These are phyloP conservation scores for Tuber aestivum DNA, from an alignment of 495 filamentous ascomycete species.

Conservation along the genomic window DNA sequence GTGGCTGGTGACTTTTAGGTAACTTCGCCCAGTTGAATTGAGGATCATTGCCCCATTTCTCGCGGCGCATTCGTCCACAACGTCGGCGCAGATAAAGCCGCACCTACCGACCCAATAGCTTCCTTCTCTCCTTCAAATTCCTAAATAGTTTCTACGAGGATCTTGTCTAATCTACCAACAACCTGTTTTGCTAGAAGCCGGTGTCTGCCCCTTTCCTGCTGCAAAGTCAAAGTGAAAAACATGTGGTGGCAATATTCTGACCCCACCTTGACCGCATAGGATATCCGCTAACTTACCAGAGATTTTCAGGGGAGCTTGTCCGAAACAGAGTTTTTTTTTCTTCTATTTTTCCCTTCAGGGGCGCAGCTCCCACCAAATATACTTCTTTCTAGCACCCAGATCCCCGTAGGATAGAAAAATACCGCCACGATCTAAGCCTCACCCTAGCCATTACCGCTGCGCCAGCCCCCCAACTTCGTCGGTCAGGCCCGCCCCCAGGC, in stretches of 20 bases:
- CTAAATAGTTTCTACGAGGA: not conserved
- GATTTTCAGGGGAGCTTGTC: not conserved
- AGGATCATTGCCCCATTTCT: not conserved
- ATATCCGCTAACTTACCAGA: not conserved
- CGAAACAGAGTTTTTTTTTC: not conserved
- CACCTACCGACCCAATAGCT: no score
- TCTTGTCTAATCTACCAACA: not conserved
- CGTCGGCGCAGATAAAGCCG: not conserved
- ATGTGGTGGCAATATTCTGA: not conserved
- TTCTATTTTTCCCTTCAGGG: no score
- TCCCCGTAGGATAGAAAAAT: not conserved
- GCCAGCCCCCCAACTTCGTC: not conserved
- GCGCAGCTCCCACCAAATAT: not conserved
- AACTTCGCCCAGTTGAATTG: not conserved
- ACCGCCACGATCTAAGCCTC: not conserved
- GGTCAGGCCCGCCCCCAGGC: not conserved
- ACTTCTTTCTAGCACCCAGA: conserved; percentile 1
- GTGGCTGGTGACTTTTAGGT: not conserved
- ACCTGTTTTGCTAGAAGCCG: not conserved
- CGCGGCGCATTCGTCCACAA: not conserved
- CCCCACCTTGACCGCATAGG: not conserved
- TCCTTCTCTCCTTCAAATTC: not conserved
- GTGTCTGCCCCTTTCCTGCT: not conserved
- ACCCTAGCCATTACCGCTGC: not conserved
- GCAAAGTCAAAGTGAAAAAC: not conserved